These are phyloP conservation scores for Meyerozyma guilliermondii DNA, from an alignment of 1,139 yeast genomes.

Conservation along the genomic window DNA sequence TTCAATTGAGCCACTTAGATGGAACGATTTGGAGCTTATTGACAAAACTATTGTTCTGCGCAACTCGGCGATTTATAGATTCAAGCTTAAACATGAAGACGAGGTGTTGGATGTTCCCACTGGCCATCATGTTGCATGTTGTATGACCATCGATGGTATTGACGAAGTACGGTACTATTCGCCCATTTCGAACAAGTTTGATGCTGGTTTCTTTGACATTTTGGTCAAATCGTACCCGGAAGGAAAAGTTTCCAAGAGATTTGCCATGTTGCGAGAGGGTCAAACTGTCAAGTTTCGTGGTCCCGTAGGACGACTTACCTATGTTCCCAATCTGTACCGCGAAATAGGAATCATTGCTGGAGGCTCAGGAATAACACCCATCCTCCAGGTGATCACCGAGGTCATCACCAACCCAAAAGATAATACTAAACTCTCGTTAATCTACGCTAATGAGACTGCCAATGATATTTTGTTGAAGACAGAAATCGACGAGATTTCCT, in stretches of 20 bases:
- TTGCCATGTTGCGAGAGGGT: conserved; percentile 61
- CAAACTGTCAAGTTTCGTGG: conserved; percentile 69
- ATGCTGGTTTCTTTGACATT: conserved; percentile 68
- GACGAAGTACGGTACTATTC: conserved; percentile 67
- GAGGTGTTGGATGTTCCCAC: conserved; percentile 64
- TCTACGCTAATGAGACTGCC: conserved; percentile 14
- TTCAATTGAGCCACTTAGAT: conserved; percentile 45
- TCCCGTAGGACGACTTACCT: conserved; percentile 69
- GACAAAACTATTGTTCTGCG: conserved; percentile 68
- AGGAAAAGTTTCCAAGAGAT: conserved; percentile 60
- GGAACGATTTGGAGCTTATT: conserved; percentile 62
- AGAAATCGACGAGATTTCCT: conserved; percentile 65
- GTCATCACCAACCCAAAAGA: conserved; percentile 14
- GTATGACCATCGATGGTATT: conserved; percentile 49
- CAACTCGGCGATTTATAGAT: conserved; percentile 69
- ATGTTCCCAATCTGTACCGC: conserved; percentile 53
- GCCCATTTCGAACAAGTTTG: conserved; percentile 67
- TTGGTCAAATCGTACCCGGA: conserved; percentile 68
- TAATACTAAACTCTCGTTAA: conserved; percentile 11
- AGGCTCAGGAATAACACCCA: conserved; percentile 15
- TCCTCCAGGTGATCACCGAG: conserved; percentile 14
- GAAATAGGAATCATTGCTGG: conserved; percentile 51
- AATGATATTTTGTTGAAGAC: conserved; percentile 38
- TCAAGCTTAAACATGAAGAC: conserved; percentile 54
- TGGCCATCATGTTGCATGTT: conserved; percentile 71